A percentile compares a stretch with the other conserved stretches of the same genome.
phyloP scores from a whole-genome alignment of 306 rosid species.

The Morella rubra region DNA sequence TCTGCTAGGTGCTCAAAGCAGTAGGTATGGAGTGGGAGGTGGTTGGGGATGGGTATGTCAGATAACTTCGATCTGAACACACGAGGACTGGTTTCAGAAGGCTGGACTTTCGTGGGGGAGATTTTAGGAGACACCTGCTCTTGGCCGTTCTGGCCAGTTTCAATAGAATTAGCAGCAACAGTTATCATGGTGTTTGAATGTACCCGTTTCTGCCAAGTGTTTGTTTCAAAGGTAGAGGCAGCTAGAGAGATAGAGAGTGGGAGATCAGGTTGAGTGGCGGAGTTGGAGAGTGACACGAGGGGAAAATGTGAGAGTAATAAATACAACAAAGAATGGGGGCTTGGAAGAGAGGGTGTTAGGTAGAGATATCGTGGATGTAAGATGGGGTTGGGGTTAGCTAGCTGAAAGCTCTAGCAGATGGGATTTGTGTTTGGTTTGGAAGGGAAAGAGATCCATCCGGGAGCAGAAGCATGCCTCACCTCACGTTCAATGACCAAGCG shows the following conservation, averaged over 20 bases:
- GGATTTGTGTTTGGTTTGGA: slow-evolving; percentile 9
- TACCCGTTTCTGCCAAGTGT: not conserved
- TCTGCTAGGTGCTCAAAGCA: slow-evolving; percentile 49
- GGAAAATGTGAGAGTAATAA: not conserved
- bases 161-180: slow-evolving; percentile 42
- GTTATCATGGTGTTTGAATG: slow-evolving; percentile 40
- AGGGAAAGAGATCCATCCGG: not conserved
- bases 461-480: slow-evolving; percentile 20
- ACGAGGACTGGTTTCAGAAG: slow-evolving; percentile 15
- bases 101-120: not conserved
- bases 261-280: not conserved
- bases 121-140: slow-evolving; percentile 20
- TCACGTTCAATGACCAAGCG: slow-evolving; percentile 19
- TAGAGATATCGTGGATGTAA: slow-evolving; percentile 21
- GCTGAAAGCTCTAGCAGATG: slow-evolving; percentile 20
- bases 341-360: slow-evolving; percentile 6
- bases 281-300: not conserved
- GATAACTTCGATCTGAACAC: slow-evolving; percentile 66
- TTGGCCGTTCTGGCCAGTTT: slow-evolving; percentile 32
- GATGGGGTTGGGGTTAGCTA: slow-evolving; percentile 31
- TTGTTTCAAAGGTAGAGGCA: not conserved
- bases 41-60: slow-evolving; percentile 64
- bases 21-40: slow-evolving; percentile 72
- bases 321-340: slow-evolving; percentile 10
- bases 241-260: not conserved